A percentile compares a stretch with the other conserved stretches of the same genome.
phyloP scores from a whole-genome alignment of 1,284 basidiomycete species.

The Moesziomyces sp. region DNA sequence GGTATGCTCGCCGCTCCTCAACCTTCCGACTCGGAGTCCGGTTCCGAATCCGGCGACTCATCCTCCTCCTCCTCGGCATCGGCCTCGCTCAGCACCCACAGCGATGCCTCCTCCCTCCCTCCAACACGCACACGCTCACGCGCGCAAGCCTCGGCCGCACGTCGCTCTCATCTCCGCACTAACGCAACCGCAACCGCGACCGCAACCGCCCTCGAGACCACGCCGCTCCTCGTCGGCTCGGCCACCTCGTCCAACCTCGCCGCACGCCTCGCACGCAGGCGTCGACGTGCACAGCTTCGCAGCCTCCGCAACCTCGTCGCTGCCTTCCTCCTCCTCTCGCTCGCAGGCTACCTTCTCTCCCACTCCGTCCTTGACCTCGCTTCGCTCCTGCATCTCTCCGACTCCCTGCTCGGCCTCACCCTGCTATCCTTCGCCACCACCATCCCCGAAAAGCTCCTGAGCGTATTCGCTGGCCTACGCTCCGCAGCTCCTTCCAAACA shows the following conservation, averaged over 20 bases:
- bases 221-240: constrained; percentile 36
- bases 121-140: constrained; percentile 11
- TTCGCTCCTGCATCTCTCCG: constrained; percentile 51
- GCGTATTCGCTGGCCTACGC: constrained; percentile 52
- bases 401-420: constrained; percentile 61
- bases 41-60: constrained; percentile 7
- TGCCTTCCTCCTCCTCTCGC: constrained; percentile 49
- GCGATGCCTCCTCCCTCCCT: constrained; percentile 29
- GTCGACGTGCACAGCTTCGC: constrained; percentile 20
- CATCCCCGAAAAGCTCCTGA: constrained; percentile 66
- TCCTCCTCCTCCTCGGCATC: constrained; percentile 6
- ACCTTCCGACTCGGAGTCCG: constrained; percentile 26
- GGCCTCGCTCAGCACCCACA: constrained; percentile 29
- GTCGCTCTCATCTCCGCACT: constrained; percentile 26
- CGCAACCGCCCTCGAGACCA: constrained; percentile 31
- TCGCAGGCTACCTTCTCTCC: constrained; percentile 64
- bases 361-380: constrained; percentile 59
- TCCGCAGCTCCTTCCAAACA: constrained; percentile 4
- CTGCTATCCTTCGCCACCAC: constrained; percentile 66
- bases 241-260: constrained; percentile 35
- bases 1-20: constrained; percentile 41
- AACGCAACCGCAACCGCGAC: constrained; percentile 33
- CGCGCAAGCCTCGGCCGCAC: constrained; percentile 18
- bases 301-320: constrained; percentile 31
- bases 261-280: constrained; percentile 18